Evolutionary conservation across 139 green algal genomes (phyloP).

Genomic region (Tetradesmus lagerheimii): DNA sequence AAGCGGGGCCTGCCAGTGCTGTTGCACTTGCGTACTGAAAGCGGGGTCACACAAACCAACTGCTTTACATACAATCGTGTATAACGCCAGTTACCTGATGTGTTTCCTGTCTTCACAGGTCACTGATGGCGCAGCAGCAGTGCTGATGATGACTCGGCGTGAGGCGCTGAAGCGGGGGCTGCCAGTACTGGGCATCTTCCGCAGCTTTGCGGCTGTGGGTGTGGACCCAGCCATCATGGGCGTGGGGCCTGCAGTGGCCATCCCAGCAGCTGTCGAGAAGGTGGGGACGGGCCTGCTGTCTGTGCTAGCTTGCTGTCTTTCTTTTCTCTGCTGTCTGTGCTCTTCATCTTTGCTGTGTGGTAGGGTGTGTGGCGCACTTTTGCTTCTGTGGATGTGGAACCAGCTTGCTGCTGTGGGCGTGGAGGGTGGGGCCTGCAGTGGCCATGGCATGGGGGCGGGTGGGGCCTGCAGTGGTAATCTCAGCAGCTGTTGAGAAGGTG

Average conservation of each 20-base stretch:
- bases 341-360: neutral
- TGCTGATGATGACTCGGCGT: slow-evolving; percentile 93
- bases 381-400: slow-evolving; percentile 90
- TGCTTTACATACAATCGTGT: too few species aligned
- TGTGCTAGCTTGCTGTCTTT: neutral
- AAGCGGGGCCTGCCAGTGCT: too few species aligned
- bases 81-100: too few species aligned
- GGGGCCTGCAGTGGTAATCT: slow-evolving; percentile 96
- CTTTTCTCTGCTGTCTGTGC: neutral
- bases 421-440: slow-evolving; percentile 94
- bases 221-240: slow-evolving; percentile 98
- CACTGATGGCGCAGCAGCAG: slow-evolving; percentile 93
- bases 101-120: slow-evolving; percentile 70
- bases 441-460: too few species aligned
- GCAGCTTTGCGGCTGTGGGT: slow-evolving; percentile 91
- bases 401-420: slow-evolving; percentile 98
- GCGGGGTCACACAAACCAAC: too few species aligned
- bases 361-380: neutral
- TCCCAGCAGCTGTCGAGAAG: slow-evolving; percentile 89
- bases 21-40: too few species aligned
- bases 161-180: slow-evolving; percentile 88
- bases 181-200: slow-evolving; percentile 94
- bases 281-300: neutral
- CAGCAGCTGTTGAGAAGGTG: slow-evolving; percentile 81
- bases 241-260: slow-evolving; percentile 95